Conservation (phyloP, 2,329 filamentous ascomycete genomes). For the Sarocladiaceae sp. region DNA sequence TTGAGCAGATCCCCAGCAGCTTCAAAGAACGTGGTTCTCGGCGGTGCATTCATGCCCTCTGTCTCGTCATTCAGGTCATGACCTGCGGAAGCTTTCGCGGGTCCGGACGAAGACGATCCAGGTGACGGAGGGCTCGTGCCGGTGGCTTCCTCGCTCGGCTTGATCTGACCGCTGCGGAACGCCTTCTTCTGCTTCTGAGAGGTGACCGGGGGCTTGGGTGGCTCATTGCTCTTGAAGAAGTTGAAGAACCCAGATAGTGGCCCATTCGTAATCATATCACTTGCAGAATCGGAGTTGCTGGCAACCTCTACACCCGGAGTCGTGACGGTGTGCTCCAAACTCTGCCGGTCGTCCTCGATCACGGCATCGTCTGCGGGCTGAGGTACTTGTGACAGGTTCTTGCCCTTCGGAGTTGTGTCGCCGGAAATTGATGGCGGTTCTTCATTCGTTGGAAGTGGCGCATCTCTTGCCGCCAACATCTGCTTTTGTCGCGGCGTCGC, state of each 20-base stretch:
- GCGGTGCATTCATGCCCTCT: constrained; percentile 62
- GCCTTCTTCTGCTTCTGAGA: constrained; percentile 63
- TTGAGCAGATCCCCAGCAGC: constrained; percentile 90
- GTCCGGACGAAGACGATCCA: not conserved
- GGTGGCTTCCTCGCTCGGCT: constrained; percentile 26
- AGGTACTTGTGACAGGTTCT: constrained; percentile 57
- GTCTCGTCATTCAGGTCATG: constrained; percentile 41
- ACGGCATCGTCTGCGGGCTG: constrained; percentile 64
- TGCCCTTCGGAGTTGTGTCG: constrained; percentile 26
- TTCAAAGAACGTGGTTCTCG: constrained; percentile 90
- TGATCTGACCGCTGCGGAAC: constrained; percentile 73
- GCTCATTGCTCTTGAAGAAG: constrained; percentile 63
- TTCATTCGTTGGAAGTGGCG: constrained; percentile 23
- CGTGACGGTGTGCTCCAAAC: constrained; percentile 41
- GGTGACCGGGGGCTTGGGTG: constrained; percentile 43
- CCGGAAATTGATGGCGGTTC: constrained; percentile 29
- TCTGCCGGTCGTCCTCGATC: constrained; percentile 61
- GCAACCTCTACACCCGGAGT: constrained; percentile 23
- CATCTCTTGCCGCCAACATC: constrained; percentile 16
- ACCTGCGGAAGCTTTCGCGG: constrained; percentile 43
- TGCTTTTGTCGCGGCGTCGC: constrained; percentile 40
- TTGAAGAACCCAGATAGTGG: constrained; percentile 64
- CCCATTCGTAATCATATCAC: constrained; percentile 7
- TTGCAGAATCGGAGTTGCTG: constrained; percentile 22
- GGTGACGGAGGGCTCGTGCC: not conserved